These are phyloP conservation scores for Ulmus americana DNA, from an alignment of 331 rosid species.

Conservation along the genomic window DNA sequence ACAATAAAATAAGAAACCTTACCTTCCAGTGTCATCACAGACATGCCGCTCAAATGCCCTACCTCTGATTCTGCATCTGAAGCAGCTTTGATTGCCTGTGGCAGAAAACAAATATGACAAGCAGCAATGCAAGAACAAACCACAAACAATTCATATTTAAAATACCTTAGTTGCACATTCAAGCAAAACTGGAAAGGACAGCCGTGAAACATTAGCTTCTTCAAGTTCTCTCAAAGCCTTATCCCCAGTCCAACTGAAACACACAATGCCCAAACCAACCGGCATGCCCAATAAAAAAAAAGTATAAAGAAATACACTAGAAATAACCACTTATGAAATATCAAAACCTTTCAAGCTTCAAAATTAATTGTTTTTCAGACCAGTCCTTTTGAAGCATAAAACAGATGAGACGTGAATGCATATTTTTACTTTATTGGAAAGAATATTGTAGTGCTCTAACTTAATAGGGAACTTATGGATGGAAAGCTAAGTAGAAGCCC, in stretches of 20 bases:
- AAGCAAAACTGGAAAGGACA: slow-evolving; percentile 73
- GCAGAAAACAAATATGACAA: slow-evolving; percentile 18
- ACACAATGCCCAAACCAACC: slow-evolving; percentile 14
- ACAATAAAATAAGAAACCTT: slow-evolving; percentile 18
- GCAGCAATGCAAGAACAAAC: not conserved
- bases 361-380: not conserved
- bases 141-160: slow-evolving; percentile 12
- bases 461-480: no score
- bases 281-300: not conserved
- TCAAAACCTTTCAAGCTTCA: not conserved
- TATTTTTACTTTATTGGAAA: no score
- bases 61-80: slow-evolving; percentile 56
- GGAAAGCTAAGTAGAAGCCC: no score
- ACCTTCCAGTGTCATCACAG: slow-evolving; percentile 83
- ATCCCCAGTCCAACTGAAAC: slow-evolving; percentile 81
- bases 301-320: not conserved
- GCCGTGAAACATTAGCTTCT: slow-evolving; percentile 74
- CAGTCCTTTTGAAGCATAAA: not conserved
- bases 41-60: slow-evolving; percentile 70
- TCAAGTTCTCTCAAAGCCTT: slow-evolving; percentile 78
- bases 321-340: not conserved
- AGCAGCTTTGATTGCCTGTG: slow-evolving; percentile 77
- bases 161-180: slow-evolving; percentile 84
- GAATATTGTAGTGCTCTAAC: no score
- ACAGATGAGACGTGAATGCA: not conserved